phyloP scores from a whole-genome alignment of 768 basidiomycete species.

The Boletus reticulatus region DNA sequence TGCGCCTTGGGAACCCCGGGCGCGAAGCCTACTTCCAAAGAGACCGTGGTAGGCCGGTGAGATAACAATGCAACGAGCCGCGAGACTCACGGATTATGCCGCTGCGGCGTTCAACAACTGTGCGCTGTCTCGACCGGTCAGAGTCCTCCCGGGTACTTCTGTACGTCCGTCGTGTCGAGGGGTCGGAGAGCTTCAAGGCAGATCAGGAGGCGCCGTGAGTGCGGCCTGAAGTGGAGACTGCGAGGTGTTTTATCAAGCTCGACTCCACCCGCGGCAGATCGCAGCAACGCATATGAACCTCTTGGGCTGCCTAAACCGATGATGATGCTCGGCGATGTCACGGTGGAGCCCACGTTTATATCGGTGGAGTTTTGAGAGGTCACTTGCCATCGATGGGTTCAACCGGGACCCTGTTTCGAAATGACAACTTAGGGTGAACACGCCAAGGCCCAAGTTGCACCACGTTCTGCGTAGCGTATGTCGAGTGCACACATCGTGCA shows the following conservation, averaged over 20 bases:
- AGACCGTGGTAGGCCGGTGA: not conserved
- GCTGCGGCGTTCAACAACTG: no score
- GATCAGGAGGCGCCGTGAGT: not conserved
- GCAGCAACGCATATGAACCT: not conserved
- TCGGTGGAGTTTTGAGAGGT: not conserved
- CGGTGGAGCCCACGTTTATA: not conserved
- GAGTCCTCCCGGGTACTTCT: not conserved
- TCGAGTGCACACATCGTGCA: not conserved
- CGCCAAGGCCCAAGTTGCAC: no score
- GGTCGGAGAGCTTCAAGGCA: not conserved
- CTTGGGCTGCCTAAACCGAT: slow-evolving; percentile 2
- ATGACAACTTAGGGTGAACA: no score
- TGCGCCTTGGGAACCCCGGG: no score
- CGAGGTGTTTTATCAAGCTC: slow-evolving; percentile 2
- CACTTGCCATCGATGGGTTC: no score
- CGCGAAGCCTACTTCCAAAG: no score
- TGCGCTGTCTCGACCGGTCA: not conserved
- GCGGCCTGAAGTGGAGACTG: not conserved
- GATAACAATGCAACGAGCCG: not conserved
- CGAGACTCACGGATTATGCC: not conserved
- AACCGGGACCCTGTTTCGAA: no score
- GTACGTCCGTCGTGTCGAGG: not conserved
- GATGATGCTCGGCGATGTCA: not conserved
- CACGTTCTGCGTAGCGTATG: not conserved
- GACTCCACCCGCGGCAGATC: not conserved